Evolutionary conservation across 208 protist genomes (phyloP).

Genomic region (Leptomonas pyrrhocoris): DNA sequence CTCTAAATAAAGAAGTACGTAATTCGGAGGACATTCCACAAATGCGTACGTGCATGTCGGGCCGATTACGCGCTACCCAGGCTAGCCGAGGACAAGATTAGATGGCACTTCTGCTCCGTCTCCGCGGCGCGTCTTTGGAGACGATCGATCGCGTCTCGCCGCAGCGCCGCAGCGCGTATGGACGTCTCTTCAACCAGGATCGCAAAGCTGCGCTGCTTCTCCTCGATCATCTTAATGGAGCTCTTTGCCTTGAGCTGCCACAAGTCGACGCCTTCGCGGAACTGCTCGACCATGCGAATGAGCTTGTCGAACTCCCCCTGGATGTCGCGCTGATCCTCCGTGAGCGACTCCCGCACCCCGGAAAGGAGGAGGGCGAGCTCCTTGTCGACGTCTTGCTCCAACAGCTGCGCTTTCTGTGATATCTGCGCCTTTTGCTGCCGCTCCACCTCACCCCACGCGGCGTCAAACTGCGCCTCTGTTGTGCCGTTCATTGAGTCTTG

Average conservation of each 20-base stretch:
- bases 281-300: slow-evolving; percentile 66
- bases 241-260: slow-evolving; percentile 80
- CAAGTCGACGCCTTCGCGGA: slow-evolving; percentile 71
- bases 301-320: slow-evolving; percentile 68
- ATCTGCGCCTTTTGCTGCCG: slow-evolving; percentile 43
- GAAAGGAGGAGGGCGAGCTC: slow-evolving; percentile 51
- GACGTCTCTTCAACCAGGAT: slow-evolving; percentile 67
- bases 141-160: slow-evolving; percentile 51
- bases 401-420: slow-evolving; percentile 17
- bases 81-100: slow-evolving; percentile 33
- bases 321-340: slow-evolving; percentile 61
- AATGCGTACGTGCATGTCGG: background rate
- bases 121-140: slow-evolving; percentile 59
- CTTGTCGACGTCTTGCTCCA: slow-evolving; percentile 48
- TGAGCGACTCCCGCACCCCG: slow-evolving; percentile 41
- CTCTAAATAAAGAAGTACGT: no score
- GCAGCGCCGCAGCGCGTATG: slow-evolving; percentile 42
- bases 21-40: background rate
- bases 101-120: slow-evolving; percentile 36
- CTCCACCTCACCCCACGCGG: slow-evolving; percentile 60
- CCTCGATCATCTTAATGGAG: slow-evolving; percentile 71
- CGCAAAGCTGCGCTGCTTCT: slow-evolving; percentile 74
- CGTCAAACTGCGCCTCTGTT: slow-evolving; percentile 38
- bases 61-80: slow-evolving; percentile 26
- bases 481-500: slow-evolving; percentile 21